phyloP scores from a whole-genome alignment of 805 yeast genomes.

The Scheffersomyces ergatensis region DNA sequence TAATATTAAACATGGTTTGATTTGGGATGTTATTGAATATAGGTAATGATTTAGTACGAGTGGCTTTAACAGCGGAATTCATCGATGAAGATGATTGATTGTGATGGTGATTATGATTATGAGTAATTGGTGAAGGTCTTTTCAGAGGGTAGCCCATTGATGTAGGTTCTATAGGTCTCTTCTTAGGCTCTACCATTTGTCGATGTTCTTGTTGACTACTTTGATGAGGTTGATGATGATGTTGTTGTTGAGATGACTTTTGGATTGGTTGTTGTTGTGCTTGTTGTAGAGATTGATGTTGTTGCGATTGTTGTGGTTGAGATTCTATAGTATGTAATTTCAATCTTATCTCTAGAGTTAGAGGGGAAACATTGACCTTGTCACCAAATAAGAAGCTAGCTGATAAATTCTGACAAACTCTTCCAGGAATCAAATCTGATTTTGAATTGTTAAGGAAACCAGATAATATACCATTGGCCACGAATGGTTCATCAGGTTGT shows the following conservation, averaged over 20 bases:
- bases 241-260: constrained; percentile 8
- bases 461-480: constrained; percentile 39
- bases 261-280: constrained; percentile 1
- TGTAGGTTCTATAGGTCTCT: constrained; percentile 7
- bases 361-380: constrained; percentile 33
- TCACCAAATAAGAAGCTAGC: constrained; percentile 40
- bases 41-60: constrained; percentile 44
- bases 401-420: constrained; percentile 58
- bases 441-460: constrained; percentile 23
- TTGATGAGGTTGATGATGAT: constrained; percentile 4
- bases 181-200: constrained; percentile 3
- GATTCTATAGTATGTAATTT: constrained; percentile 43
- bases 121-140: constrained; percentile 4
- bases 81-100: constrained; percentile 2
- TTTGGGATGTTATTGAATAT: constrained; percentile 37
- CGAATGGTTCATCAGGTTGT: constrained; percentile 49
- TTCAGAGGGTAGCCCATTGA: constrained; percentile 9
- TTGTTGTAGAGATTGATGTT: constrained; percentile 9
- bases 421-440: constrained; percentile 41
- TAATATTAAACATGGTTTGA: constrained; percentile 38
- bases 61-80: constrained; percentile 31
- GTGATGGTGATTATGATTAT: too few species aligned
- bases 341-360: constrained; percentile 57
- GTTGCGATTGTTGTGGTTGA: neutral
- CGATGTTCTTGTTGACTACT: constrained; percentile 8